These are phyloP conservation scores for Reticulascus tulasneorum DNA, from an alignment of 2,329 filamentous ascomycete species.

Conservation along the genomic window DNA sequence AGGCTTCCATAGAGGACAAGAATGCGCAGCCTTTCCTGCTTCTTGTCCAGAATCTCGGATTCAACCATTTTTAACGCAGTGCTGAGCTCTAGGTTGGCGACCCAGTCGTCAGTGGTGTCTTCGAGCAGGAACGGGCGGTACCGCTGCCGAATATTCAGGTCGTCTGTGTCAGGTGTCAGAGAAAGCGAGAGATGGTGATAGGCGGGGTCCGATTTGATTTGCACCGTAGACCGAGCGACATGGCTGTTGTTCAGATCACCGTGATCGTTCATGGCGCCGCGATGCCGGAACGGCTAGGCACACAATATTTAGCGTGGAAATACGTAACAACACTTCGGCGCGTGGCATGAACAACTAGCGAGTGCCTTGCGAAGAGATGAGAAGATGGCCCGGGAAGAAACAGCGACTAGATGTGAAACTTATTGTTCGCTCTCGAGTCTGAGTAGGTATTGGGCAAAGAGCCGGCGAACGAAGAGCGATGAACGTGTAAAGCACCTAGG, in stretches of 20 bases:
- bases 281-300: too few relatives aligned
- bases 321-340: too few relatives aligned
- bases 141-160: constrained; percentile 34
- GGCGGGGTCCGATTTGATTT: constrained; percentile 16
- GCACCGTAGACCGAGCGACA: constrained; percentile 17
- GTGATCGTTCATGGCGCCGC: constrained; percentile 19
- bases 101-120: constrained; percentile 48
- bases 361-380: too few relatives aligned
- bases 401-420: too few relatives aligned
- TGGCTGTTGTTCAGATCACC: constrained; percentile 29
- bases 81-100: constrained; percentile 50
- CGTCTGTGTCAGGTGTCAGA: constrained; percentile 42
- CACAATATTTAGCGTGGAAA: too few relatives aligned
- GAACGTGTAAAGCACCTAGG: too few relatives aligned
- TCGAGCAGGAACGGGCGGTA: constrained; percentile 56
- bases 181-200: constrained; percentile 33
- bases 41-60: constrained; percentile 32
- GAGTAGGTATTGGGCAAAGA: too few relatives aligned
- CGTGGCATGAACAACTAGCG: too few relatives aligned
- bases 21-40: constrained; percentile 41
- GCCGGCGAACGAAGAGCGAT: too few relatives aligned
- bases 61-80: constrained; percentile 48
- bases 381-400: too few relatives aligned
- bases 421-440: too few relatives aligned
- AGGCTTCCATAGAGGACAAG: constrained; percentile 60